Percentiles rank a stretch among this genome's conserved stretches.
Evolutionary conservation across 805 yeast species (phyloP).

Genomic region (Zygoascus bituminiphila): DNA sequence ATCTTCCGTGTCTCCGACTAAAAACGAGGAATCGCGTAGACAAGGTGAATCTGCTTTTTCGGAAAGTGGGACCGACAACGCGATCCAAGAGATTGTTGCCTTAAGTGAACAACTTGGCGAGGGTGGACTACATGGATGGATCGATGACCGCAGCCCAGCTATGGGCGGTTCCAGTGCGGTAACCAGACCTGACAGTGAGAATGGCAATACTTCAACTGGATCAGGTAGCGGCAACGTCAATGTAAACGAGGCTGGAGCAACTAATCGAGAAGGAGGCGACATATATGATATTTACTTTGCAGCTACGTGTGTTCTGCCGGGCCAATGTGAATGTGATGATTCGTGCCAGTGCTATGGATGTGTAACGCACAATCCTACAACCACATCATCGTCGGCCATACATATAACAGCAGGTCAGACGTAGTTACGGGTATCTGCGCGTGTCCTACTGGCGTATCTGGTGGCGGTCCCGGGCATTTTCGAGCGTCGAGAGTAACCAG

Average conservation of each 20-base stretch:
- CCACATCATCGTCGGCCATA: not conserved
- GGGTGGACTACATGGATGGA: not conserved
- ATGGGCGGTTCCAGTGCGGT: too few species aligned
- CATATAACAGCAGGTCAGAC: too few species aligned
- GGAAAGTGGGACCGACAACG: not conserved
- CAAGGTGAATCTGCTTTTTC: not conserved
- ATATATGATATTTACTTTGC: slow-evolving; percentile 25
- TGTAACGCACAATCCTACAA: slow-evolving; percentile 20
- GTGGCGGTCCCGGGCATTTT: too few species aligned
- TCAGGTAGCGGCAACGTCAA: not conserved
- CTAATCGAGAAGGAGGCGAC: slow-evolving; percentile 6
- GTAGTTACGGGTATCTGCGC: too few species aligned
- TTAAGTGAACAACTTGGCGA: not conserved
- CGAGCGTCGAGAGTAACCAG: too few species aligned
- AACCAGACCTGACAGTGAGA: not conserved
- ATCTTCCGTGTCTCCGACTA: not conserved
- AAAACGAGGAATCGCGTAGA: not conserved
- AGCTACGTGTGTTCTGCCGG: slow-evolving; percentile 31
- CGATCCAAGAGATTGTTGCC: not conserved
- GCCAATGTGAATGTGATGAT: slow-evolving; percentile 32
- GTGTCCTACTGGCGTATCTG: too few species aligned
- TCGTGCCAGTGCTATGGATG: slow-evolving; percentile 31
- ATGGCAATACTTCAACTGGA: not conserved
- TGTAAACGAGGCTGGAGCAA: not conserved
- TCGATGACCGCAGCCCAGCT: not conserved